Evolutionary conservation across 768 basidiomycete species (phyloP).

Genomic region (Auriculariales sp.): DNA sequence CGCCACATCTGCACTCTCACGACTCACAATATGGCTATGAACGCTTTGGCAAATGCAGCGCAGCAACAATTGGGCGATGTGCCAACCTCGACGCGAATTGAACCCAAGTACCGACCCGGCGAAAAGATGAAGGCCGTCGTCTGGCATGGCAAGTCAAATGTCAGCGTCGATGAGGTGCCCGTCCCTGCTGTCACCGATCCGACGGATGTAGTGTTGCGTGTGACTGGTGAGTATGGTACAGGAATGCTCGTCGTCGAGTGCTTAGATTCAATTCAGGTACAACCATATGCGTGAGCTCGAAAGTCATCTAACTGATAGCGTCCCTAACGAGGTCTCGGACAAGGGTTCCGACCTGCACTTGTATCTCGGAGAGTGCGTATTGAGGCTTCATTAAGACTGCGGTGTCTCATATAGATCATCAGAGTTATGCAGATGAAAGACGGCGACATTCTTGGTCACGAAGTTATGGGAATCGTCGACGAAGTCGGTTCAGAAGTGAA

Average conservation of each 20-base stretch:
- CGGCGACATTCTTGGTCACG: constrained; percentile 66
- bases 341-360: constrained; percentile 50
- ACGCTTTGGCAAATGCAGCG: background rate
- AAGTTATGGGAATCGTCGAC: constrained; percentile 61
- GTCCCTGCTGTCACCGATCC: constrained; percentile 51
- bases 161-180: constrained; percentile 29
- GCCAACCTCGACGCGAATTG: background rate
- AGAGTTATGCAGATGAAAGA: constrained; percentile 28
- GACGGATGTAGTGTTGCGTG: constrained; percentile 61
- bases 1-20: no score
- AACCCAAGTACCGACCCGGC: background rate
- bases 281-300: constrained; percentile 54
- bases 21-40: no score
- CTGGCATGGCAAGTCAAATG: constrained; percentile 42
- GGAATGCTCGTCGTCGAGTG: no score
- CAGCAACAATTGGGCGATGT: background rate
- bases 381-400: constrained; percentile 50
- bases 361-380: constrained; percentile 18
- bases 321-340: no score
- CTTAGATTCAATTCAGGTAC: no score
- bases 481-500: constrained; percentile 49
- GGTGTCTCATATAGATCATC: background rate
- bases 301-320: constrained; percentile 16
- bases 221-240: no score
- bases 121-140: constrained; percentile 46